These are phyloP conservation scores for Fusarium subglutinans DNA, from an alignment of 2,329 filamentous ascomycete genomes.

Conservation along the genomic window DNA sequence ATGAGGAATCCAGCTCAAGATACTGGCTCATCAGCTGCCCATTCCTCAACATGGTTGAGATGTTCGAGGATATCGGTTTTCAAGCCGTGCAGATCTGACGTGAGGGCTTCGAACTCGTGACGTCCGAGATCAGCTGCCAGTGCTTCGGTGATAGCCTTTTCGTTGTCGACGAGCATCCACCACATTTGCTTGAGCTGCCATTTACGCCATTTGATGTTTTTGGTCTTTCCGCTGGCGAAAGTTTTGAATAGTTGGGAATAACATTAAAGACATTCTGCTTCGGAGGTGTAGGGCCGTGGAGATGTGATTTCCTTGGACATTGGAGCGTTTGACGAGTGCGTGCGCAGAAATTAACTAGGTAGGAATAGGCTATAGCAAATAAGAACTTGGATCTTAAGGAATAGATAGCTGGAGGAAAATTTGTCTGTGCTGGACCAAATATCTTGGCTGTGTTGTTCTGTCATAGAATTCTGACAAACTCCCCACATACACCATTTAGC, in stretches of 20 bases:
- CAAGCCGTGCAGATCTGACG: conserved; percentile 44
- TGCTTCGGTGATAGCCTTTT: conserved; percentile 45
- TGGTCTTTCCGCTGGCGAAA: conserved; percentile 42
- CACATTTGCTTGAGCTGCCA: conserved; percentile 53
- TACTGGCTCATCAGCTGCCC: conserved; percentile 50
- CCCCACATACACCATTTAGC: background rate
- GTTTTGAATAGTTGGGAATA: background rate
- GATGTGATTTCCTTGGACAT: background rate
- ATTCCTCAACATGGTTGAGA: conserved; percentile 51
- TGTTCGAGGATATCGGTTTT: conserved; percentile 50
- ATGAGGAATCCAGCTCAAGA: conserved; percentile 42
- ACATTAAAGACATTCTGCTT: background rate
- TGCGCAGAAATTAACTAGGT: too few relatives aligned
- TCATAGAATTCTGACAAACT: background rate
- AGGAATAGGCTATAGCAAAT: too few relatives aligned
- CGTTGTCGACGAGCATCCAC: conserved; percentile 54
- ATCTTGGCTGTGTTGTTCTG: too few relatives aligned
- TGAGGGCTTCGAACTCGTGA: conserved; percentile 46
- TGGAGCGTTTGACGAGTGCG: background rate
- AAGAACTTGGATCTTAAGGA: too few relatives aligned
- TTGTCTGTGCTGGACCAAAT: too few relatives aligned
- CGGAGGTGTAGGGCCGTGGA: background rate
- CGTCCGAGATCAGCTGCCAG: conserved; percentile 49
- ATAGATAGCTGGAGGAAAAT: too few relatives aligned
- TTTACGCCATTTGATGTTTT: conserved; percentile 51